Base-by-base conservation (phyloP, 73 alveolate species). In the Paramecium pentaurelia region DNA sequence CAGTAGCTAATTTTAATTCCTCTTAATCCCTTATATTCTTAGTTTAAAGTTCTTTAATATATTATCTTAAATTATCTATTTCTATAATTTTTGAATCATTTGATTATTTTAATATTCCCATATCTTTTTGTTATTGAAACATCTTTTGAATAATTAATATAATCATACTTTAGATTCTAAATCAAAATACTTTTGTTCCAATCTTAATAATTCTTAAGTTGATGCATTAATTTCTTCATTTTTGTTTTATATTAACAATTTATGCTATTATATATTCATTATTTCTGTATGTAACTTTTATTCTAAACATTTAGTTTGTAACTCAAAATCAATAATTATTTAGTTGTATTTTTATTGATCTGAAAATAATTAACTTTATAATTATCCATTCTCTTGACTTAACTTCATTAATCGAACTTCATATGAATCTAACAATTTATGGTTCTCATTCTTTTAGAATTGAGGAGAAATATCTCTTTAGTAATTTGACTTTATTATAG, bases 321-420 rank as follows among this genome's bases (percentile, higher is more conserved):
- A 11, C 40, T 75, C 88, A 75, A 38, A 75, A 20, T 75, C 88
- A 20, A 75, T 75, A 2, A 42, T 38, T 12, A 75, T 75, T 37
- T 75, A 75, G 12, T 75, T 75, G 60, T 75, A 42, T 75, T 18
- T 75, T 42, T 75, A 75, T 38, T 75, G 60, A 36, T 75, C 88
- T 8, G 58, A 36, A 75, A 36, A 75, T 16, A 75, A 22, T 75
- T 75, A 20, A 75, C 60, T 75, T 38, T 75, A 75, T 37, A 75
- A 42, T 42, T 9, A 8, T 12, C 47, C 47, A 75, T 75, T 75
- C 60, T 75, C 88, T n/a, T 75, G 34, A 75, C 68, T 75, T 27
- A 75, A 38, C 60, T 16, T 38, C 58, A 36, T 75, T 0, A 75
- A 9, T 25, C 88, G 88, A 16, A 34, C 58, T 75, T 75, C 88